Evolutionary conservation across 1,139 yeast species (phyloP).

Genomic region (Sugiyamaella paludigena): DNA sequence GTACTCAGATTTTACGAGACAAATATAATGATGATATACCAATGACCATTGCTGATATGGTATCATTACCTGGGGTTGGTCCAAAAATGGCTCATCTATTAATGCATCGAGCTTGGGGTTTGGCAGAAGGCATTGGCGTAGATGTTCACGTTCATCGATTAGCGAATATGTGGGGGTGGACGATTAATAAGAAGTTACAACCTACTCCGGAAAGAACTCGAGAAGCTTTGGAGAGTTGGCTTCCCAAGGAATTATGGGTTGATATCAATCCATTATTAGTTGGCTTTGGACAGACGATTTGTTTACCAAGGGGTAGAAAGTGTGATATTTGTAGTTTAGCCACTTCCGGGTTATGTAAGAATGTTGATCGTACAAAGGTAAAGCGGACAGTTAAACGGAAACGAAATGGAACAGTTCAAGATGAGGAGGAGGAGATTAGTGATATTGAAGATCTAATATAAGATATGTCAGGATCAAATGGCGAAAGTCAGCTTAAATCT

Average conservation of each 20-base stretch:
- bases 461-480: too few relatives aligned
- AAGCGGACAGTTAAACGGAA: slow-evolving; percentile 1
- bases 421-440: background rate
- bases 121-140: slow-evolving; percentile 80
- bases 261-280: slow-evolving; percentile 84
- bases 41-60: slow-evolving; percentile 60
- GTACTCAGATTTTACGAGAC: slow-evolving; percentile 54
- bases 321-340: slow-evolving; percentile 75
- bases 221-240: slow-evolving; percentile 64
- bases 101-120: slow-evolving; percentile 77
- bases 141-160: slow-evolving; percentile 89
- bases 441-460: slow-evolving; percentile 14
- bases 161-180: slow-evolving; percentile 83
- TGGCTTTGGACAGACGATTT: slow-evolving; percentile 90
- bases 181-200: slow-evolving; percentile 30
- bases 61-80: slow-evolving; percentile 85
- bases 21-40: slow-evolving; percentile 61
- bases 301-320: slow-evolving; percentile 67
- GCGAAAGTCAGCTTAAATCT: too few relatives aligned
- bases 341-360: slow-evolving; percentile 46
- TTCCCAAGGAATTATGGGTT: slow-evolving; percentile 71
- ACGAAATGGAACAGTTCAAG: background rate
- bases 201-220: slow-evolving; percentile 76
- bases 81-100: slow-evolving; percentile 91
- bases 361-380: slow-evolving; percentile 20